Base-by-base conservation (phyloP, 495 filamentous ascomycete genomes). In the Venustampulla echinocandica region DNA sequence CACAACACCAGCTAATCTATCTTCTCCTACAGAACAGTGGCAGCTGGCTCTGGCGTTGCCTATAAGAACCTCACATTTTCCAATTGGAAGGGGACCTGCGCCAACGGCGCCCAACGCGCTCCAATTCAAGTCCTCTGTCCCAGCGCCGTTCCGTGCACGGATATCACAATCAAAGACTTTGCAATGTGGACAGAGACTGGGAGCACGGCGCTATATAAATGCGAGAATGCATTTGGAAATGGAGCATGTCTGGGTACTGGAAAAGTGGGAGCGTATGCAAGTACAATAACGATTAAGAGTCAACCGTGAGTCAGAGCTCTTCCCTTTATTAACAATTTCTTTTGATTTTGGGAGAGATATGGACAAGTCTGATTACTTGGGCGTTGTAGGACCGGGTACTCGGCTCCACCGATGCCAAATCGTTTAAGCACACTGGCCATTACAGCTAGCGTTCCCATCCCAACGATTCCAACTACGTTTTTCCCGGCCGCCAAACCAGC, bases 141-240 rank as follows among this genome's bases (percentile, higher is more conserved):
- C 1, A 2, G 20, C 6, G 27, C 17, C 5, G 54, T 50, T 6
- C 77, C 77, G 11, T 75, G 76, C 59, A 72, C 64, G 3, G 71
- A 69, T 24, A 66, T 80, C 43, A 71, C 60, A 6, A 65, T 80
- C 42, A 53, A 62, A 13, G 68, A 79, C 49, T 74, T 79, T 39
- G 55, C 62, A n/a, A 76, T 82, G 67, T 80, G 76, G 77, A 80
- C 77, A 7, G 71, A 77, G 41, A 53, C 58, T 10, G 54, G 55
- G 10, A 44, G 15, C 10, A 13, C 33, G 3, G 46, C 44, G 22
- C 22, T 40, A 2, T 51, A 55, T 23, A 49, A 54, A 19, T 58
- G 54, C 25, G 20, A 47, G 42, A 58, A 58, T 43, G 60, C 55
- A 2, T 60, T 46, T 35, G 60, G 57, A 13, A 49, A 18, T 37